Evolutionary conservation across 2,329 filamentous ascomycete species (phyloP).

Genomic region (Ophiostoma ulmi): DNA sequence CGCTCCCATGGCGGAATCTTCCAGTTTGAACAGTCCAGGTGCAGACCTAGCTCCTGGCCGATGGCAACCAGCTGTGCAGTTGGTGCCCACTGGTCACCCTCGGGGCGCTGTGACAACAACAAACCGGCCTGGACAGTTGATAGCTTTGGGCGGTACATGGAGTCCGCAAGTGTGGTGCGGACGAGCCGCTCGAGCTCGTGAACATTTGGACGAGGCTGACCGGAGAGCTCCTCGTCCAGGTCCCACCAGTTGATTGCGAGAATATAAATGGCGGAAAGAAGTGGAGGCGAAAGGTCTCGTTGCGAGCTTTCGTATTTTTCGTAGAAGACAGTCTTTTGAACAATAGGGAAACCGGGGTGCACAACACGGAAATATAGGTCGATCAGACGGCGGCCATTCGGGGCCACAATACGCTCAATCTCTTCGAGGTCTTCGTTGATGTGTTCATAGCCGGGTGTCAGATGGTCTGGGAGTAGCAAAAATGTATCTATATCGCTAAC

Average conservation of each 20-base stretch:
- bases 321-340: slow-evolving; percentile 57
- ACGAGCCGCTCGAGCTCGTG: slow-evolving; percentile 35
- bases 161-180: slow-evolving; percentile 42
- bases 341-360: slow-evolving; percentile 53
- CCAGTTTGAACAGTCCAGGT: slow-evolving; percentile 59
- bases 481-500: slow-evolving; percentile 76
- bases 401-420: slow-evolving; percentile 64
- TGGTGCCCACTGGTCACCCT: slow-evolving; percentile 45
- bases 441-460: slow-evolving; percentile 67
- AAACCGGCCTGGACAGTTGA: slow-evolving; percentile 53
- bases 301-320: slow-evolving; percentile 56
- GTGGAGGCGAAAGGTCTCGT: slow-evolving; percentile 53
- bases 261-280: slow-evolving; percentile 57
- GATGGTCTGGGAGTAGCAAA: slow-evolving; percentile 69
- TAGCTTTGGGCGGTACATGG: slow-evolving; percentile 49
- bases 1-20: slow-evolving; percentile 59
- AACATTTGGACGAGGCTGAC: slow-evolving; percentile 41
- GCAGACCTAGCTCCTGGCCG: slow-evolving; percentile 54
- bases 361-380: slow-evolving; percentile 62
- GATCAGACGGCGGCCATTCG: slow-evolving; percentile 58
- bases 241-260: slow-evolving; percentile 58
- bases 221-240: slow-evolving; percentile 50
- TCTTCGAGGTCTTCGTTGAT: slow-evolving; percentile 59
- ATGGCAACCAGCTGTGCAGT: slow-evolving; percentile 53
- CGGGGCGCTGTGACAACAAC: slow-evolving; percentile 47